Conservation (phyloP, 371 early-diverging fungal species). For the Lichtheimia ramosa region DNA sequence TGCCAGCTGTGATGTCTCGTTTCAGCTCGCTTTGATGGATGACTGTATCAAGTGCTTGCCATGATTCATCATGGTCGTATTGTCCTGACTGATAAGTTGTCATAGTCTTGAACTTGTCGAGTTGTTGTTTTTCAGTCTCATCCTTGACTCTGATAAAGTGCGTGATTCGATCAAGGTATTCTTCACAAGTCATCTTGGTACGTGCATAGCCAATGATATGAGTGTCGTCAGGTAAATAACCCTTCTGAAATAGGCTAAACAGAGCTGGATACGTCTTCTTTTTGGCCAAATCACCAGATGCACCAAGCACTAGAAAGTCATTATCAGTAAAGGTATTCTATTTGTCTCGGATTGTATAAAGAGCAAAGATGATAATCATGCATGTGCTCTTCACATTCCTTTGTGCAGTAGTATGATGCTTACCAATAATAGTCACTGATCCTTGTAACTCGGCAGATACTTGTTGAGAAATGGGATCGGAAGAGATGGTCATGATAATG, state of each 20-base stretch:
- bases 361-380: too few species aligned
- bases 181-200: constrained; percentile 74
- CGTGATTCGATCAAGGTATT: constrained; percentile 80
- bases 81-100: constrained; percentile 89
- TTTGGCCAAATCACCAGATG: constrained; percentile 93
- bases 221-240: constrained; percentile 72
- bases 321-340: not conserved
- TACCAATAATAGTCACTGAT: constrained; percentile 56
- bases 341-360: not conserved
- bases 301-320: constrained; percentile 69
- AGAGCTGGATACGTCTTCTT: constrained; percentile 99
- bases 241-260: constrained; percentile 77
- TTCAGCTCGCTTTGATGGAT: constrained; percentile 57
- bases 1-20: constrained; percentile 16
- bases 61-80: constrained; percentile 85
- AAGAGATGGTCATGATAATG: constrained; percentile 23
- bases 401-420: constrained; percentile 6
- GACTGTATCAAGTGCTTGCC: constrained; percentile 59
- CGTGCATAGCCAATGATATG: constrained; percentile 96
- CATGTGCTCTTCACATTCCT: too few species aligned
- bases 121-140: constrained; percentile 18
- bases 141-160: constrained; percentile 68
- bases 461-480: constrained; percentile 38
- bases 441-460: constrained; percentile 38
- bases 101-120: constrained; percentile 71